Conservation (phyloP, 1,284 basidiomycete species). For the Retiboletus fuscus region DNA sequence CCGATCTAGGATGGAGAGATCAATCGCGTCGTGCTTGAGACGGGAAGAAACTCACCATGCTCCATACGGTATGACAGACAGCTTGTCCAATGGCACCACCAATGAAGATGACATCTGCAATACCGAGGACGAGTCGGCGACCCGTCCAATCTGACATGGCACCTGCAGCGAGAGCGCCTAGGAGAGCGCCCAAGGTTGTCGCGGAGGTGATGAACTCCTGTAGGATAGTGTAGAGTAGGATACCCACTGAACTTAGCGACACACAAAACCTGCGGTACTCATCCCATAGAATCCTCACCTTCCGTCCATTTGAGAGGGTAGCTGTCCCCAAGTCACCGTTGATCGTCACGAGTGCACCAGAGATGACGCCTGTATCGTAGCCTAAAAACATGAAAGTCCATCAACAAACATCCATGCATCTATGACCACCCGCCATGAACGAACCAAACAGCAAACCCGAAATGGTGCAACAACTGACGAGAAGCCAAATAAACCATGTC, state of each 20-base stretch:
- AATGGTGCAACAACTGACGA: conserved; percentile 74
- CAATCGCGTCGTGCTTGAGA: background rate
- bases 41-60: conserved; percentile 62
- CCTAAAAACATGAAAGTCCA: conserved; percentile 54
- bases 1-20: conserved; percentile 60
- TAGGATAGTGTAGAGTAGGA: conserved; percentile 38
- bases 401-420: conserved; percentile 14
- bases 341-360: conserved; percentile 81
- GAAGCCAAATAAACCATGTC: conserved; percentile 77
- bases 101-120: conserved; percentile 83
- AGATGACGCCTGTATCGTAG: conserved; percentile 85
- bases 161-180: conserved; percentile 80
- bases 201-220: conserved; percentile 86
- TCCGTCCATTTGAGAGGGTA: conserved; percentile 71
- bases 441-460: conserved; percentile 83
- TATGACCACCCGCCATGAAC: conserved; percentile 31
- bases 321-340: conserved; percentile 73
- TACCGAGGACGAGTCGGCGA: conserved; percentile 71
- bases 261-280: too few species aligned
- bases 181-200: conserved; percentile 82
- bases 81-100: conserved; percentile 78
- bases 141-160: conserved; percentile 81
- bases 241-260: background rate
- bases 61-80: conserved; percentile 73
- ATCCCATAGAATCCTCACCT: conserved; percentile 55